Evolutionary conservation across 2,329 filamentous ascomycete species (phyloP).

Genomic region (Aaosphaeria arxii): DNA sequence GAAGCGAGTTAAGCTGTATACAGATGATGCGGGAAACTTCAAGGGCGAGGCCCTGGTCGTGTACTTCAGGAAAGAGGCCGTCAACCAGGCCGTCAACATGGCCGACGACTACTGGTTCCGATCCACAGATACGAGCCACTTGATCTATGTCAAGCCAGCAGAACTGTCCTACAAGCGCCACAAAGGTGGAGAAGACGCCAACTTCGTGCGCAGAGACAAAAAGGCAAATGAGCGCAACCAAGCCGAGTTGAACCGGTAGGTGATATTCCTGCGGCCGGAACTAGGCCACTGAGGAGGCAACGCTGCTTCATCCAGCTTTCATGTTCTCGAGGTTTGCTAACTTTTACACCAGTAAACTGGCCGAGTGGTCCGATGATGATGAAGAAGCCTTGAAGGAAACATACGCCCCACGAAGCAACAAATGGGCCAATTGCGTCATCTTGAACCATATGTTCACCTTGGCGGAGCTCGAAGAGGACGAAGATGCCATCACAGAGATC

Average conservation of each 20-base stretch:
- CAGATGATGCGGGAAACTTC: conserved; percentile 75
- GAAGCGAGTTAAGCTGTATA: conserved; percentile 91
- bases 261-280: not conserved
- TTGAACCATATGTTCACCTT: conserved; percentile 93
- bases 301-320: not conserved
- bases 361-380: conserved; percentile 96
- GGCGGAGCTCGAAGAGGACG: conserved; percentile 79
- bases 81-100: conserved; percentile 77
- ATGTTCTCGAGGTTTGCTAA: not conserved
- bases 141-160: conserved; percentile 78
- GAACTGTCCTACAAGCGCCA: conserved; percentile 91
- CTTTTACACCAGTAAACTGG: conserved; percentile 65
- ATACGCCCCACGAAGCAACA: conserved; percentile 50
- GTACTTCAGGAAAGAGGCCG: conserved; percentile 94
- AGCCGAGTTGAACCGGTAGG: conserved; percentile 73
- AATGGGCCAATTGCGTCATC: conserved; percentile 78
- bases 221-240: conserved; percentile 89
- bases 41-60: conserved; percentile 92
- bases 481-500: conserved; percentile 80
- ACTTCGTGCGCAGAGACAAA: conserved; percentile 65
- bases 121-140: conserved; percentile 48
- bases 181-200: conserved; percentile 56
- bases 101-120: conserved; percentile 82
- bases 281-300: not conserved
- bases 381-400: conserved; percentile 48